These are phyloP conservation scores for Calocybe gambosa DNA, from an alignment of 1,284 basidiomycete species.

Conservation along the genomic window DNA sequence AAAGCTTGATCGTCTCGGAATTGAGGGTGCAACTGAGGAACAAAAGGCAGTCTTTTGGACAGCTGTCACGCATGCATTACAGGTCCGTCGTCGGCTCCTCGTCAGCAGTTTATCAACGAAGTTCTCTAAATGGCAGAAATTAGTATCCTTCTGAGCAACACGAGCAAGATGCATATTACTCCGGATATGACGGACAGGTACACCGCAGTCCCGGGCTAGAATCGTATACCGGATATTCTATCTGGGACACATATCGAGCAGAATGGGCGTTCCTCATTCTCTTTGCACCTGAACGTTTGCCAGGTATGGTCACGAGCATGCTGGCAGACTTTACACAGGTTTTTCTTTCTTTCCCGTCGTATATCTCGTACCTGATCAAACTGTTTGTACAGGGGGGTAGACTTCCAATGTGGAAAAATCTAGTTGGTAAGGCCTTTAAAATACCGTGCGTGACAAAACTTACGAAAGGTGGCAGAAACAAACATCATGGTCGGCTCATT, in stretches of 20 bases:
- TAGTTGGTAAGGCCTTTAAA: conserved; percentile 47
- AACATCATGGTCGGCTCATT: conserved; percentile 55
- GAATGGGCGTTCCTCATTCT: conserved; percentile 77
- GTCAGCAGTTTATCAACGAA: neutral
- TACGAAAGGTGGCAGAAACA: conserved; percentile 40
- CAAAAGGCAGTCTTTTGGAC: conserved; percentile 61
- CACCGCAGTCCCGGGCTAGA: conserved; percentile 42
- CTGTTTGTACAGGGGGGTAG: conserved; percentile 55
- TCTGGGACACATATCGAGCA: conserved; percentile 82
- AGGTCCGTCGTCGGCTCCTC: conserved; percentile 30
- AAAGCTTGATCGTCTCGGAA: conserved; percentile 60
- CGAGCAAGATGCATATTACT: conserved; percentile 70
- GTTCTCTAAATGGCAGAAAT: conserved; percentile 6
- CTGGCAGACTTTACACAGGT: conserved; percentile 72
- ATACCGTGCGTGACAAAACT: neutral
- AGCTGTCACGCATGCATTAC: conserved; percentile 60
- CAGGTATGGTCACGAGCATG: conserved; percentile 76
- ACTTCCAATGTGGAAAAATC: conserved; percentile 90
- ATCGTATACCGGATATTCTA: conserved; percentile 80
- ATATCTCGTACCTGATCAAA: neutral
- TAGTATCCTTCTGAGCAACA: conserved; percentile 78
- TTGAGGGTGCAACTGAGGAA: conserved; percentile 50
- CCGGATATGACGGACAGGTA: conserved; percentile 63
- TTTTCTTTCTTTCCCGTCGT: neutral
- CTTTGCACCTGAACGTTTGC: conserved; percentile 68